Percentiles rank a stretch among this genome's conserved stretches.
phyloP scores from a whole-genome alignment of 768 basidiomycete genomes.

The Crassisporium funariophilum region DNA sequence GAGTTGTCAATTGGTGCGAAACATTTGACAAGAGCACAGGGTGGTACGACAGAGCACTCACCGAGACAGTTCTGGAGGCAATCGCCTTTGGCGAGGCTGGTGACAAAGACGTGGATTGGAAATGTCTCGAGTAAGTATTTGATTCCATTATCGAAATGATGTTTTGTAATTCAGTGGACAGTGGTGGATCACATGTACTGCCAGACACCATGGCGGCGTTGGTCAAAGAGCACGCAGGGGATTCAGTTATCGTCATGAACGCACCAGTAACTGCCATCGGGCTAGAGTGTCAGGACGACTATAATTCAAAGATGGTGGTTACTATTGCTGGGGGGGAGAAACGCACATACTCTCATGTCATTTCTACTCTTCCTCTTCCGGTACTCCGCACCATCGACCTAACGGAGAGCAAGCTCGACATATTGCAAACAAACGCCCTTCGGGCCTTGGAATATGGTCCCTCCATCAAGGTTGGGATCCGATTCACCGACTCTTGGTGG shows the following conservation, averaged over 20 bases:
- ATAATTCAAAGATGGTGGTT: conserved; percentile 3
- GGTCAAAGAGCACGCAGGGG: not conserved
- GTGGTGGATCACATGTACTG: not conserved
- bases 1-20: conserved; percentile 33
- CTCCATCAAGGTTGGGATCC: conserved; percentile 37
- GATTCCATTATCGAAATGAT: too few species aligned
- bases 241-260: conserved; percentile 1
- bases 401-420: conserved; percentile 18
- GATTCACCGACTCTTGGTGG: conserved; percentile 39
- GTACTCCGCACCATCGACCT: conserved; percentile 31
- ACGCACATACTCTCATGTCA: conserved; percentile 24
- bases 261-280: not conserved
- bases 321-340: not conserved
- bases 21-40: conserved; percentile 30
- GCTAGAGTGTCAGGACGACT: not conserved
- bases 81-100: conserved; percentile 23
- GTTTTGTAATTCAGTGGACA: too few species aligned
- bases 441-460: conserved; percentile 34
- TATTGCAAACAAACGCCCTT: conserved; percentile 34
- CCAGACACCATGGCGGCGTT: conserved; percentile 6
- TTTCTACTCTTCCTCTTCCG: conserved; percentile 35
- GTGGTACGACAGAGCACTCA: conserved; percentile 33
- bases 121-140: conserved; percentile 21
- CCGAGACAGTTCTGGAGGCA: conserved; percentile 32
- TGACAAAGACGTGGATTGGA: conserved; percentile 12